Conservation (phyloP, 176 grass and related monocot genomes). For the Chloris gayana region DNA sequence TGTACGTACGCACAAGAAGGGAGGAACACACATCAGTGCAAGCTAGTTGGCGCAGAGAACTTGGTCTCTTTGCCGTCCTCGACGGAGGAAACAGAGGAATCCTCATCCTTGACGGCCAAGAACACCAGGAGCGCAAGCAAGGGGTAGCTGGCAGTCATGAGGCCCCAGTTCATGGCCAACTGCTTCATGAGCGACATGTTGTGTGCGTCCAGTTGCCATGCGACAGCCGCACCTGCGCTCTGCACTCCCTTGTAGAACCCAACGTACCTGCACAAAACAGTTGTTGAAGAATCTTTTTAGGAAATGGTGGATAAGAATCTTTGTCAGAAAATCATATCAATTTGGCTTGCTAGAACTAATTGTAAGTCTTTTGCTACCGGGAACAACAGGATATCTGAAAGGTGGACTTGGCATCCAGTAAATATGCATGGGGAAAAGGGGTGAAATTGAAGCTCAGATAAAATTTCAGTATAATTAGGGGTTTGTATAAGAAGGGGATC, state of each 20-base stretch:
- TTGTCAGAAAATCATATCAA: background rate
- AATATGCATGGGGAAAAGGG: background rate
- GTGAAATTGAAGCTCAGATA: too few relatives aligned
- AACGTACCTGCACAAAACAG: slow-evolving; percentile 57
- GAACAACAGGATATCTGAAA: background rate
- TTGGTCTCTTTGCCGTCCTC: slow-evolving; percentile 42
- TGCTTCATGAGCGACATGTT: slow-evolving; percentile 44
- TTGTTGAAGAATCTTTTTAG: background rate
- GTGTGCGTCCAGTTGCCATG: slow-evolving; percentile 72
- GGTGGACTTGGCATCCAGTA: too few relatives aligned
- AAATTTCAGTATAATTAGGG: too few relatives aligned
- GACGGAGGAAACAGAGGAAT: background rate
- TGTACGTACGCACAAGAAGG: background rate
- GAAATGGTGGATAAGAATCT: background rate
- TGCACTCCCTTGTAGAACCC: slow-evolving; percentile 97
- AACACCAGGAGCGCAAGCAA: slow-evolving; percentile 67
- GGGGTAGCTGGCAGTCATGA: slow-evolving; percentile 85
- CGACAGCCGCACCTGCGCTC: slow-evolving; percentile 80
- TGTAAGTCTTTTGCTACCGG: too few relatives aligned
- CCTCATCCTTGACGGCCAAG: slow-evolving; percentile 71
- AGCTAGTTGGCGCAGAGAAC: slow-evolving; percentile 24
- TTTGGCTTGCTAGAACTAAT: background rate
- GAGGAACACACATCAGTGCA: slow-evolving; percentile 28
- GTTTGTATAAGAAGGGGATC: too few relatives aligned
- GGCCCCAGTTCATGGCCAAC: slow-evolving; percentile 73